Base-by-base conservation (phyloP, 139 green algal genomes). In the Marvania coccoides region DNA sequence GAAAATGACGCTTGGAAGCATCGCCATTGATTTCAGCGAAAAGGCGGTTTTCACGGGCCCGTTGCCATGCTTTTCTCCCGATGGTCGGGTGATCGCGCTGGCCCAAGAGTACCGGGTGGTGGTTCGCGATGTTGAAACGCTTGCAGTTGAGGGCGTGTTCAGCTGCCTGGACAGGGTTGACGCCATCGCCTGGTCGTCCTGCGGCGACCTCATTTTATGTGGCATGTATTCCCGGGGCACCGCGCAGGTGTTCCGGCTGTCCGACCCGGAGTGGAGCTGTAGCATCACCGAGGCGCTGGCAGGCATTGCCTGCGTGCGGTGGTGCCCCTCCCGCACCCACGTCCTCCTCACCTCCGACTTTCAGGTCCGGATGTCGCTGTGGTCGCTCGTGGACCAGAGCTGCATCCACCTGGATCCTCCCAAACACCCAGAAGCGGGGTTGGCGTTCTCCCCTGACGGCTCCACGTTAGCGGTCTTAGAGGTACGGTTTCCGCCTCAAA, bases 221-320 rank as follows among this genome's bases (percentile, higher is more conserved):
- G 75, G 65, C 2, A 69, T 93, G 37, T 85, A 81, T 24, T 71
- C 65, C 1, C 65, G 85, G 0, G 69, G 75, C 8, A 80, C 88
- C 5, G 74, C 95, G 12, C 90, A 95, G 79, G 77, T 86, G 33
- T 78, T 74, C 23, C 61, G 63, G 8, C 35, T 69, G 24, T 59
- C 42, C 6, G 77, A 91, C 29, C 66, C 82, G 1, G 81, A 95
- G 3, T 97, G 88, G 87, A 85, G 67, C 4, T 97, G 90, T 78
- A 90, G 84, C 58, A 91, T 97, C 35, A 84, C 94, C 34, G 88
- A 96, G 69, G 86, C 83, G 1, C 79, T 86, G 1, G 88, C 87
- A 34, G 84, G 79, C 14, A 39, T 83, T 4, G 31, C 51, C 23
- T 46, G 66, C 39, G 83, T 77, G 0, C 70, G 55, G 0, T 82